Base-by-base conservation (phyloP, 2,329 filamentous ascomycete species). In the Hypomyces rosellus region DNA sequence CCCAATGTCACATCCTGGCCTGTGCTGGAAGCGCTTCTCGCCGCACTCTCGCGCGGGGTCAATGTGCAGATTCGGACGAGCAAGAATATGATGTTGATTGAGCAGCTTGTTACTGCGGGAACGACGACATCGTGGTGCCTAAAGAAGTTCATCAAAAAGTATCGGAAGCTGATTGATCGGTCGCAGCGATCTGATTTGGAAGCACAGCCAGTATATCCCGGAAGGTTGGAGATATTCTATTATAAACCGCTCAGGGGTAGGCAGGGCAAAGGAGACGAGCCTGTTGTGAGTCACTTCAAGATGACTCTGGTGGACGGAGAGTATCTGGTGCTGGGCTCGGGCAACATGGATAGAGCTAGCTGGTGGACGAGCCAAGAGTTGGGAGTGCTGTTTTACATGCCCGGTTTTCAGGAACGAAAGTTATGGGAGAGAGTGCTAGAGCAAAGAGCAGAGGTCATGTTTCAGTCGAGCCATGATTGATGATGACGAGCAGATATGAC, bases 311-410 rank as follows among this genome's bases (percentile, higher is more conserved):
- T 92, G 3, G 89, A 95, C 63, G 74, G 74, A 1, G 73, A 82
- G 54, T 80, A 82, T 16, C 73, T 84, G 1, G 74, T 93, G 1
- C 69, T 93, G 3, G 89, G 89, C 0, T 91, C 86, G 15, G 88
- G 88, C 1, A 95, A 95, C 63, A 81, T 91, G 75, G 89, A 95
- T 67, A 78, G 88, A 1, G 88, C 89, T 7, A 91, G 86, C 63
- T 93, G 87, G 86, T 91, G 81, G 67, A 93, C 89, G 5, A 91
- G 86, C 64, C 89, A 93, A 67, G 89, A 95, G 68, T 70, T 93
- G 18, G 88, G 88, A 1, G 72, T 93, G 30, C 60, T 82, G 38
- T 76, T 82, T 49, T 68, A 76, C 41, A 68, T 69, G n/a, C 69
- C 70, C 3, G 65, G 60, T 1, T 67, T 71, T 37, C 54, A 65